A percentile compares a stretch with the other conserved stretches of the same genome.
Evolutionary conservation across 148 eudicot species (phyloP).

Genomic region (Nyssa sinensis): DNA sequence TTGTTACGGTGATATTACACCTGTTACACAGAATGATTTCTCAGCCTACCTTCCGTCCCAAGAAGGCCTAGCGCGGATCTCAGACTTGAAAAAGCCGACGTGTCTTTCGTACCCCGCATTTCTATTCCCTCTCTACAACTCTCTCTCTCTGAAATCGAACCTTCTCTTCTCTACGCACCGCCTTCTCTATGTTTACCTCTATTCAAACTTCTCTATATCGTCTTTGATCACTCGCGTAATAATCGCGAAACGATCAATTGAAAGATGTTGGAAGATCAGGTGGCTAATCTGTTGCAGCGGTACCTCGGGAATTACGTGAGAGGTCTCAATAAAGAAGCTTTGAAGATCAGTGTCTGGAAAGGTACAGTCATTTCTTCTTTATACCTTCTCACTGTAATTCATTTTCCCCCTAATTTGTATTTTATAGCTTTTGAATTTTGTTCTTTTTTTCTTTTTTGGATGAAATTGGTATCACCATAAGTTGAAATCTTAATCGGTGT

Average conservation of each 20-base stretch:
- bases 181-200: neutral
- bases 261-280: constrained; percentile 98
- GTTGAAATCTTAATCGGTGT: neutral
- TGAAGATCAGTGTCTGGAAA: constrained; percentile 94
- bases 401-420: neutral
- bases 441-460: neutral
- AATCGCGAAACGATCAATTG: neutral
- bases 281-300: constrained; percentile 79
- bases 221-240: neutral
- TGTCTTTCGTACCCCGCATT: too few relatives aligned
- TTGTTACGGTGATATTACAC: too few relatives aligned
- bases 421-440: neutral
- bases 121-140: too few relatives aligned
- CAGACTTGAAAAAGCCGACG: too few relatives aligned
- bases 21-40: too few relatives aligned
- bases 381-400: neutral
- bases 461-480: neutral
- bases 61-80: too few relatives aligned
- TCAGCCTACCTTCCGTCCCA: too few relatives aligned
- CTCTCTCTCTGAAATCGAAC: neutral
- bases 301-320: constrained; percentile 90
- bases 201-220: too few relatives aligned
- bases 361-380: constrained; percentile 38
- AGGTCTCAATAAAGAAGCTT: constrained; percentile 93
- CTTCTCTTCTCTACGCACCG: too few relatives aligned